These are phyloP conservation scores for Phenoliferia sp. DNA, from an alignment of 1,284 basidiomycete species.

Conservation along the genomic window DNA sequence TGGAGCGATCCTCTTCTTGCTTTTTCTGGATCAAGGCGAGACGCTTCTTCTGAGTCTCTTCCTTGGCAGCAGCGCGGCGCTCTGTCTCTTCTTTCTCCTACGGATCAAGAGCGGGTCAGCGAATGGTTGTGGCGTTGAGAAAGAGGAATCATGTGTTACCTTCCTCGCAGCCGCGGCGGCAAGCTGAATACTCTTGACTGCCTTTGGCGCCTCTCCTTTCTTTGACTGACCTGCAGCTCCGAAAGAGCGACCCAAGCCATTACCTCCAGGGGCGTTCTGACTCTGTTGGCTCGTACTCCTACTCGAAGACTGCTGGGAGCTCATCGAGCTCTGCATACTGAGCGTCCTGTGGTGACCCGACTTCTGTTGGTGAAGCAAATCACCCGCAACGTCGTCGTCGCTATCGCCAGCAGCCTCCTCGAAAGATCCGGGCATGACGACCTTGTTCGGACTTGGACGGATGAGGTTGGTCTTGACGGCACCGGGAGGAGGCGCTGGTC, in stretches of 20 bases:
- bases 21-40: conserved; percentile 69
- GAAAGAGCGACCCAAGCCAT: conserved; percentile 3
- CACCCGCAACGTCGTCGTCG: conserved; percentile 3
- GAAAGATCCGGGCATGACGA: conserved; percentile 25
- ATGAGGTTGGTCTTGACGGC: not conserved
- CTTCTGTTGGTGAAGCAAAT: not conserved
- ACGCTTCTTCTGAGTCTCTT: conserved; percentile 70
- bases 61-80: conserved; percentile 65
- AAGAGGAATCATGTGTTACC: conserved; percentile 47
- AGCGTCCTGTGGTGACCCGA: not conserved
- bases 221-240: not conserved
- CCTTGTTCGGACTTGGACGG: conserved; percentile 13
- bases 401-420: conserved; percentile 1
- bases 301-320: conserved; percentile 2
- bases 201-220: conserved; percentile 42
- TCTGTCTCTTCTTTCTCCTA: conserved; percentile 82
- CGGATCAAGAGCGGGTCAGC: conserved; percentile 5
- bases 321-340: conserved; percentile 6
- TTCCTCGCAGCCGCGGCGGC: conserved; percentile 78
- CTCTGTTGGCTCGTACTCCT: conserved; percentile 6
- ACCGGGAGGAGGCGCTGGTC: not conserved
- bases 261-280: conserved; percentile 10
- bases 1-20: conserved; percentile 60
- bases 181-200: conserved; percentile 72
- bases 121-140: not conserved